Evolutionary conservation across 1,284 basidiomycete species (phyloP).

Genomic region (Sphaerobolus stellatus): DNA sequence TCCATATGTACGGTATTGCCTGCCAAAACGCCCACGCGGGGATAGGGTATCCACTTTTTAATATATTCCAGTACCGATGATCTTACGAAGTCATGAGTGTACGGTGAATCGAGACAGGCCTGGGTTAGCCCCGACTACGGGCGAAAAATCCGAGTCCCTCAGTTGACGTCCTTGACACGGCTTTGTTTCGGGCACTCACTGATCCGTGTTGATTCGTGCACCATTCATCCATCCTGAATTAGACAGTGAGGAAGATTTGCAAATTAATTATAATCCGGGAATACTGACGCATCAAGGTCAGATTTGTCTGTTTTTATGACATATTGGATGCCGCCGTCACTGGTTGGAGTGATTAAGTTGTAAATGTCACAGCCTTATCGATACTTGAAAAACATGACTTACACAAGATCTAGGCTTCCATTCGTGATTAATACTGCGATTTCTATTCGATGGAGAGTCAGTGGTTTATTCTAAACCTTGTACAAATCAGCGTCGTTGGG

Average conservation of each 20-base stretch:
- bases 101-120: slow-evolving; percentile 63
- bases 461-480: slow-evolving; percentile 9
- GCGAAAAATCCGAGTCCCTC: not conserved
- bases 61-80: slow-evolving; percentile 65
- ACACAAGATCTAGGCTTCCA: slow-evolving; percentile 67
- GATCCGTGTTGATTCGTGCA: slow-evolving; percentile 70
- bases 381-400: not conserved
- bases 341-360: not conserved
- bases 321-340: slow-evolving; percentile 70
- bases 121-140: slow-evolving; percentile 68
- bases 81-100: slow-evolving; percentile 55
- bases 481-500: slow-evolving; percentile 43
- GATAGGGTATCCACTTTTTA: slow-evolving; percentile 69
- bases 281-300: slow-evolving; percentile 58
- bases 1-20: slow-evolving; percentile 84
- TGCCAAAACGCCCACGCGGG: slow-evolving; percentile 64
- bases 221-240: slow-evolving; percentile 71
- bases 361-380: not conserved
- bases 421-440: slow-evolving; percentile 78
- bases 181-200: slow-evolving; percentile 40
- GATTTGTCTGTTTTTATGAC: slow-evolving; percentile 66
- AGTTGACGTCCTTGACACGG: not conserved
- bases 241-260: not conserved
- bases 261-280: slow-evolving; percentile 1
- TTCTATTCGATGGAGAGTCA: not conserved